Base-by-base conservation (phyloP, 179 eudicot genomes). In the Actinidia chinensis region DNA sequence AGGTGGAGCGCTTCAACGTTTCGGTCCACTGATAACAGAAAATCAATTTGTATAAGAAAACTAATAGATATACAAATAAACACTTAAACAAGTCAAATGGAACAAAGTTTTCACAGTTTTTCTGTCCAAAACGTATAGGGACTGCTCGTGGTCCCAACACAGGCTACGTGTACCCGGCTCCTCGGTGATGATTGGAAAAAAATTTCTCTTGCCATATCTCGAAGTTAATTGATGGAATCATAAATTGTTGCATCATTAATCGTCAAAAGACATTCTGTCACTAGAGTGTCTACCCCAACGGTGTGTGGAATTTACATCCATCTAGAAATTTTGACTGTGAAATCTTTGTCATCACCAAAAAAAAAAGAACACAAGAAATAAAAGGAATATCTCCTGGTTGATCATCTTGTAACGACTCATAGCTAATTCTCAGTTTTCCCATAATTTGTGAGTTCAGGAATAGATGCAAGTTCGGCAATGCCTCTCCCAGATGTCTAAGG, bases 341-440 rank as follows among this genome's bases (percentile, higher is more conserved):
- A 28, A 71, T 50, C 14, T 71, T 25, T 50, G 5, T 33, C 0
- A 42, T 50, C 15, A 23, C 74, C 59, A 25, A 50, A 14, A 71
- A 71, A 71, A 13, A 71, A 71, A 25, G n/a, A n/a, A n/a, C n/a
- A n/a, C 44, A 25, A 28, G 74, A 58, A 71, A 71, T 71, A 9
- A 46, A 14, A 65, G 48, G 70, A 65, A 65, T 22, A 65, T 33
- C 36, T 18, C 13, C 36, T 65, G 12, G 7, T 11, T 6, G 0
- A 12, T 65, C 70, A 40, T 65, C n/a, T n/a, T n/a, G 46, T 65
- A 65, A 42, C 33, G 6, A 6, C 4, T 65, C 70, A 40, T 65
- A 65, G 23, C 48, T 65, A 33, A 65, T 65, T 40, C 17, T 42
- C 23, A 65, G 15, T 3, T 1, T 15, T 66, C 36, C 8, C 1